These are phyloP conservation scores for Coniochaeta sp. DNA, from an alignment of 2,329 filamentous ascomycete species.

Conservation along the genomic window DNA sequence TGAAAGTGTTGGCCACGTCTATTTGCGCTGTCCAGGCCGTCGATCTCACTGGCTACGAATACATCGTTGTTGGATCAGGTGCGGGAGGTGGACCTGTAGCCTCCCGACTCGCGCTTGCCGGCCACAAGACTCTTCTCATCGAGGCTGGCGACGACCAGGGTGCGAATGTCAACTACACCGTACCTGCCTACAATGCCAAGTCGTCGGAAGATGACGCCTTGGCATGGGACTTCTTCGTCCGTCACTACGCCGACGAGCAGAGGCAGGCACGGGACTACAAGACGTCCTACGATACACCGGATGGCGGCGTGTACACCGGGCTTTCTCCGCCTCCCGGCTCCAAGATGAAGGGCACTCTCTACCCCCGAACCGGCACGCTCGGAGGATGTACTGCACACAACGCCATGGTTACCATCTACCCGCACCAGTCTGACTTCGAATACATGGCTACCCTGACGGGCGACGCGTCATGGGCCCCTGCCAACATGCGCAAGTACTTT, in stretches of 20 bases:
- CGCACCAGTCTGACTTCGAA: slow-evolving; percentile 32
- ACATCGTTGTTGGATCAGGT: slow-evolving; percentile 54
- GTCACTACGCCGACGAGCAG: slow-evolving; percentile 45
- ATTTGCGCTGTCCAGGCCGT: background rate
- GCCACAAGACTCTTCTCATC: slow-evolving; percentile 52
- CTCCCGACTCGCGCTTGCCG: slow-evolving; percentile 50
- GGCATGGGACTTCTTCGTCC: slow-evolving; percentile 54
- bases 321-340: slow-evolving; percentile 23
- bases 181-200: slow-evolving; percentile 15
- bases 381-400: slow-evolving; percentile 30
- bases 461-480: slow-evolving; percentile 35
- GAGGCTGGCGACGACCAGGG: slow-evolving; percentile 48
- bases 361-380: slow-evolving; percentile 28
- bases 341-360: slow-evolving; percentile 23
- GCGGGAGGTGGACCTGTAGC: slow-evolving; percentile 52
- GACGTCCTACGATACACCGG: slow-evolving; percentile 25
- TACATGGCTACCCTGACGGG: slow-evolving; percentile 31
- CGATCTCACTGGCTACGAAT: slow-evolving; percentile 17
- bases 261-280: slow-evolving; percentile 46
- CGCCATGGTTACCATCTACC: slow-evolving; percentile 26
- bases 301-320: slow-evolving; percentile 27
- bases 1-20: background rate
- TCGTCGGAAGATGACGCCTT: slow-evolving; percentile 14
- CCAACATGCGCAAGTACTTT: slow-evolving; percentile 52
- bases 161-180: slow-evolving; percentile 13